Base-by-base conservation (phyloP, 2,329 filamentous ascomycete genomes). In the Sarocladium strictum region DNA sequence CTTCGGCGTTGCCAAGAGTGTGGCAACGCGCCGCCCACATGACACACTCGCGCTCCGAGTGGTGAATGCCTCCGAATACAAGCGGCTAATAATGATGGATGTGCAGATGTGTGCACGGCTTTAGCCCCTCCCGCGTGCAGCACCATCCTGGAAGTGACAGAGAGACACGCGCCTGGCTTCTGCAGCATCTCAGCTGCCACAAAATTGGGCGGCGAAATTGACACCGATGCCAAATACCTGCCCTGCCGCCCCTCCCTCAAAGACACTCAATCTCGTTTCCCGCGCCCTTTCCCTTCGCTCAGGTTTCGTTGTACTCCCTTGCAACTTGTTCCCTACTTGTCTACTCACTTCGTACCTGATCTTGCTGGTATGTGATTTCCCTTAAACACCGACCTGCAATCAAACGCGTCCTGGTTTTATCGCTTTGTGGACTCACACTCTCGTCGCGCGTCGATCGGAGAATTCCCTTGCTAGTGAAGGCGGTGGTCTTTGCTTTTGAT, bases 1-100 rank as follows among this genome's bases (percentile, higher is more conserved):
- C 33, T 9, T 4, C 27, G 15, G 3, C 14, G 23, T 58, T 57
- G 50, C 41, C 35, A 52, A 54, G 47, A 5, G 27, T 51, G 47
- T 51, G 47, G 47, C 47, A n/a, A 60, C 62, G 57, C 61, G 60
- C 57, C 56, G 24, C 47, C 47, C 29, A 29, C 47, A 51, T 35
- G 27, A 35, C 47, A 51, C 47, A 51, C 26, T 3, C 26, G 14
- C 3, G 5, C 27, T 35, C 21, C 27, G 12, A 23, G 15, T 5
- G 21, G 21, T 12, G 29, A 51, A 15, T 29, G n/a, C n/a, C n/a
- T n/a, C n/a, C 5, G 27, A n/a, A 21, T 21, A 19, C 9, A 21
- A 49, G 47, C 47, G 43, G 23, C 26, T 51, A 51, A 51, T 51
- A 21, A 27, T 9, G 43, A 47, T 47, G 47, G 24, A 51, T n/a